phyloP scores from a whole-genome alignment of 139 green algal species.

The Gonium pectorale region DNA sequence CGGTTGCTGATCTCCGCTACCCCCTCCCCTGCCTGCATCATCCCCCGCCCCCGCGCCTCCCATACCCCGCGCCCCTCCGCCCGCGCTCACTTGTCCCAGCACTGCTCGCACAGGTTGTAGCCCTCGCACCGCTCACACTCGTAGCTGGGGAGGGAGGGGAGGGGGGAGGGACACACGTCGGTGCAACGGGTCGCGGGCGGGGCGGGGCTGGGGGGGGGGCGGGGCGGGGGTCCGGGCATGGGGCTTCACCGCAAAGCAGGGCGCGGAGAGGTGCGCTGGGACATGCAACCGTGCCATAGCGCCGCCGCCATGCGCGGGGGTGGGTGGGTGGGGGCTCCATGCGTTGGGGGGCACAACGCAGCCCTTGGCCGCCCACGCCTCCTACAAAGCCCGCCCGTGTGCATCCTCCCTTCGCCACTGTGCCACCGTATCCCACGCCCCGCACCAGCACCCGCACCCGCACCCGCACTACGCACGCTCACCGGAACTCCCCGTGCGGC shows the following conservation, averaged over 20 bases:
- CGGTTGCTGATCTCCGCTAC: too few species aligned
- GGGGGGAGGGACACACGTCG: neutral
- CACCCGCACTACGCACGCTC: neutral
- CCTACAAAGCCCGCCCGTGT: too few species aligned
- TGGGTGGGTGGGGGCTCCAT: too few species aligned
- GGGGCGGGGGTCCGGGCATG: too few species aligned
- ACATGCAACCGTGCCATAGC: too few species aligned
- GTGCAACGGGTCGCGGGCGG: neutral
- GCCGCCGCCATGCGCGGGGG: too few species aligned
- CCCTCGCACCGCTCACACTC: constrained; percentile 11
- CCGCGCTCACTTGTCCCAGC: constrained; percentile 38
- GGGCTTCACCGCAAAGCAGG: too few species aligned
- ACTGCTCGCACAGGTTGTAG: constrained; percentile 32
- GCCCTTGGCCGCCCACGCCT: neutral
- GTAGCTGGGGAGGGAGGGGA: neutral
- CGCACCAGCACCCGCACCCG: neutral
- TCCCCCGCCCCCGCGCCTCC: too few species aligned
- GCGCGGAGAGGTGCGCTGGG: too few species aligned
- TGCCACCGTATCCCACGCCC: neutral
- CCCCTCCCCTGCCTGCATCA: too few species aligned
- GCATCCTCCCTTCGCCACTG: neutral
- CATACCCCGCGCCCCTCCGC: neutral
- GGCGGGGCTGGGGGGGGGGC: too few species aligned
- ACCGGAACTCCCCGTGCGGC: constrained; percentile 35
- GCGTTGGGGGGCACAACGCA: too few species aligned